Evolutionary conservation across 164 flowering plant genomes (phyloP).

Genomic region (Magnolia sinica): DNA sequence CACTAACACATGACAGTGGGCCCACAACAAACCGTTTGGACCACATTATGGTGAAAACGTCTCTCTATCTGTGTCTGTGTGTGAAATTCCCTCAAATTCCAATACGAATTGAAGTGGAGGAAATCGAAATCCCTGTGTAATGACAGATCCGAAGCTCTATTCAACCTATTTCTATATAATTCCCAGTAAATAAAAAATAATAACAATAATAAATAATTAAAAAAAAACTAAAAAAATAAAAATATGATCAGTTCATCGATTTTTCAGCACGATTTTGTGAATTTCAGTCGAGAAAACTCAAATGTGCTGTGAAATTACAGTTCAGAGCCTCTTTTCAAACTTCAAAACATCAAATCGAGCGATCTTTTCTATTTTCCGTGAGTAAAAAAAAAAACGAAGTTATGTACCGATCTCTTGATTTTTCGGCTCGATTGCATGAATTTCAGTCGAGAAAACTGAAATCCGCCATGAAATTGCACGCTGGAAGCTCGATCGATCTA

Average conservation of each 20-base stretch:
- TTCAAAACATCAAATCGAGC: not conserved
- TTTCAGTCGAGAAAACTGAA: not conserved
- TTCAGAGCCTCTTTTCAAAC: not conserved
- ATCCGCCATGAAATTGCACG: not conserved
- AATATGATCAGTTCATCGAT: not conserved
- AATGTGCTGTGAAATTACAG: not conserved
- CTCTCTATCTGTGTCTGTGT: no score
- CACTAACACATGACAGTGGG: no score
- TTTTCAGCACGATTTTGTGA: not conserved
- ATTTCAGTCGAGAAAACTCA: not conserved
- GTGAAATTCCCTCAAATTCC: no score
- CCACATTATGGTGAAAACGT: no score
- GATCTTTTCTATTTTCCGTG: no score
- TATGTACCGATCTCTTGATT: not conserved
- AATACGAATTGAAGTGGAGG: not conserved
- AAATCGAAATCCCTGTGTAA: not conserved
- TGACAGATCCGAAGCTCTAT: no score
- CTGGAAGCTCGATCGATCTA: not conserved
- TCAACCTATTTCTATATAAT: no score
- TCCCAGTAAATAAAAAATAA: no score
- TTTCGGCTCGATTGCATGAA: not conserved
- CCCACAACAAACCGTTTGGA: no score
- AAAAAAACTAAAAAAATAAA: no score
- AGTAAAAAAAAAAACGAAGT: not conserved
- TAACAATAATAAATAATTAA: no score